Evolutionary conservation across 805 yeast species (phyloP), one percentile per base, ranked within the genome.

Genomic region (Ogataea zsoltii): DNA sequence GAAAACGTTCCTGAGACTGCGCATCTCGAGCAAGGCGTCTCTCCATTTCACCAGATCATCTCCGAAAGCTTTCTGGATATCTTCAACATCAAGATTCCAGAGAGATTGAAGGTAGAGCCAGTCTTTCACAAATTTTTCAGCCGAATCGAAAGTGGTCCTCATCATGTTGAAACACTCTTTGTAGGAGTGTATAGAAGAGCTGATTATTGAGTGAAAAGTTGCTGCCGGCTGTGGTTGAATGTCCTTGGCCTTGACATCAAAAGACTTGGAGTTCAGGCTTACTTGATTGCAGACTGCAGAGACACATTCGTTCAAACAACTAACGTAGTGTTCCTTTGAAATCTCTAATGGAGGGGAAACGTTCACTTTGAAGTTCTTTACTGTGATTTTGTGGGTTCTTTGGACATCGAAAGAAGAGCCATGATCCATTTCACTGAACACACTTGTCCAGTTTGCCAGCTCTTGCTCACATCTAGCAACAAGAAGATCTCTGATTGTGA

Each of bases 31-130:
- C 17, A 82, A 59, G 1, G 73, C 53, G 1, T 63, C 60, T 21
- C 77, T 55, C 92, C 94, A 86, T 4, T 50, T 42, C 0, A 46
- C 45, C 11, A 80, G 38, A 42, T 70, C 66, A 2, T 43, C 49
- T 1, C 67, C 69, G 2, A 79, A 56, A 9, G 52, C 42, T 2
- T 51, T 48, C 18, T 62, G 62, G 3, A 80, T 72, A 0, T 68
- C 68, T 2, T 70, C 72, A 0, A 74, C 53, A 12, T 72, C 68
- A 9, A 83, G 54, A 48, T 77, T 82, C 88, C 90, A 83, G 4
- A 85, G 60, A 1, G 73, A 61, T 56, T 82, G 85, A 21, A 83
- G 68, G 16, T 63, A 65, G 2, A 57, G 54, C 95, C 95, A 87
- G 14, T 68, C 66, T 1, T 55, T 43, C 14, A 76, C 61, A 52